These are phyloP conservation scores for Linanthus parryae DNA, from an alignment of 148 eudicot species.

Conservation along the genomic window DNA sequence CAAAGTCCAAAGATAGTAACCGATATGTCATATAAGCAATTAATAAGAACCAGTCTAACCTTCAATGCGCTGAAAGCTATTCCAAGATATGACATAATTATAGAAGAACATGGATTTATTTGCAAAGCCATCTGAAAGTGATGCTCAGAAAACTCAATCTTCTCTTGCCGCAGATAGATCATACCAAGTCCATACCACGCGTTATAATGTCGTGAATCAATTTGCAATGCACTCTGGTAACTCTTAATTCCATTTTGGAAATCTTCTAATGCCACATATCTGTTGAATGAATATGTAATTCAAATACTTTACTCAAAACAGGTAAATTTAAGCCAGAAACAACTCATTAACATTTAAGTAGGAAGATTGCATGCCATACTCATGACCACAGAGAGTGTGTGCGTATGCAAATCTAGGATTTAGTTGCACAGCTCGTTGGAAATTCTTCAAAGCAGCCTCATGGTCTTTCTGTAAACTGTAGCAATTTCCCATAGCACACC, in stretches of 20 bases:
- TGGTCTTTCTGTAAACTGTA: slow-evolving; percentile 98
- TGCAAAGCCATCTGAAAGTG: slow-evolving; percentile 75
- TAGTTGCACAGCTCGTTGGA: slow-evolving; percentile 84
- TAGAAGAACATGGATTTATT: slow-evolving; percentile 84
- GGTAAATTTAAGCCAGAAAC: too few relatives aligned
- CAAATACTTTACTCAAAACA: slow-evolving; percentile 9
- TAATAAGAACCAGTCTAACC: slow-evolving; percentile 32
- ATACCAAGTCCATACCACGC: slow-evolving; percentile 99
- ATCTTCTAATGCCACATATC: slow-evolving; percentile 89
- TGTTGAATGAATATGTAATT: slow-evolving; percentile 10
- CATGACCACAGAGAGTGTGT: slow-evolving; percentile 96
- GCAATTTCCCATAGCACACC: slow-evolving; percentile 99
- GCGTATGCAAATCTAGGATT: slow-evolving; percentile 85
- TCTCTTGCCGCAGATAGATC: slow-evolving; percentile 95
- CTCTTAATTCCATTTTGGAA: slow-evolving; percentile 85
- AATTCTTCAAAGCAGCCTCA: slow-evolving; percentile 90
- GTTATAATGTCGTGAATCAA: slow-evolving; percentile 95
- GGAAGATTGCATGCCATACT: slow-evolving; percentile 31
- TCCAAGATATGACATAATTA: slow-evolving; percentile 95
- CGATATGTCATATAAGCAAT: neutral
- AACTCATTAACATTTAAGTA: neutral
- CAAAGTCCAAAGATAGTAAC: neutral
- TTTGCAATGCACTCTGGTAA: slow-evolving; percentile 75
- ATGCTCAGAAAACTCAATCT: slow-evolving; percentile 93
- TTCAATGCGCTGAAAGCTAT: slow-evolving; percentile 85